A percentile compares a stretch with the other conserved stretches of the same genome.
These are phyloP conservation scores for Podosphaera leucotricha DNA, from an alignment of 2,329 filamentous ascomycete genomes.

Conservation along the genomic window DNA sequence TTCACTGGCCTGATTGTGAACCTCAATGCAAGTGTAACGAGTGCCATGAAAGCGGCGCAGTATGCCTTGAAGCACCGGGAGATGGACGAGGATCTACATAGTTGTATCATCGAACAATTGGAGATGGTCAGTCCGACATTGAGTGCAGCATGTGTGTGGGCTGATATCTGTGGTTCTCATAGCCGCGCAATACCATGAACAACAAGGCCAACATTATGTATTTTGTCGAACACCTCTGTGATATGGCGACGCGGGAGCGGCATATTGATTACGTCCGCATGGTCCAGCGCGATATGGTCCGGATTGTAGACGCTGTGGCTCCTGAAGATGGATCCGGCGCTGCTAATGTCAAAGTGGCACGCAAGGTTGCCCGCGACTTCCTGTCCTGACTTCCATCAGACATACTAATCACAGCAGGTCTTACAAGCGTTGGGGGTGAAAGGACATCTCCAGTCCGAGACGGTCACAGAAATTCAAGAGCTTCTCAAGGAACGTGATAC, in stretches of 20 bases:
- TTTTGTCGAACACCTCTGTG: conserved; percentile 88
- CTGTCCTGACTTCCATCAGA: neutral
- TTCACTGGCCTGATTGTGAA: conserved; percentile 80
- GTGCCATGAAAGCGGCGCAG: conserved; percentile 75
- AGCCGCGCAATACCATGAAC: conserved; percentile 66
- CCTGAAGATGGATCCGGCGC: conserved; percentile 69
- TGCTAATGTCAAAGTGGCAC: conserved; percentile 80
- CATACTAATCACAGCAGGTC: conserved; percentile 18
- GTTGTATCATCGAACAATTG: conserved; percentile 87
- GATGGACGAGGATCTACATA: conserved; percentile 92
- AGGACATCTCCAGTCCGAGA: conserved; percentile 47
- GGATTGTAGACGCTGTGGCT: conserved; percentile 78
- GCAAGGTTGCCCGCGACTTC: conserved; percentile 23
- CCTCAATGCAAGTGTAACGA: conserved; percentile 72
- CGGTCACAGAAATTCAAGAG: conserved; percentile 58
- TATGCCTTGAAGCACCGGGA: conserved; percentile 88
- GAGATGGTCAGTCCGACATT: conserved; percentile 37
- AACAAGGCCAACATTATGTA: conserved; percentile 97
- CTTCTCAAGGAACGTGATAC: conserved; percentile 47
- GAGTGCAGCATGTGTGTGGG: neutral
- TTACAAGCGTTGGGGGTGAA: conserved; percentile 47
- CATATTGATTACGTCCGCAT: conserved; percentile 70
- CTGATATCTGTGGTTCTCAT: neutral
- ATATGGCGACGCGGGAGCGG: conserved; percentile 34
- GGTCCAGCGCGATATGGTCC: conserved; percentile 81